Percentiles rank a stretch among this genome's conserved stretches.
phyloP scores from a whole-genome alignment of 2,329 filamentous ascomycete genomes.

The Trichothecium sympodiale region DNA sequence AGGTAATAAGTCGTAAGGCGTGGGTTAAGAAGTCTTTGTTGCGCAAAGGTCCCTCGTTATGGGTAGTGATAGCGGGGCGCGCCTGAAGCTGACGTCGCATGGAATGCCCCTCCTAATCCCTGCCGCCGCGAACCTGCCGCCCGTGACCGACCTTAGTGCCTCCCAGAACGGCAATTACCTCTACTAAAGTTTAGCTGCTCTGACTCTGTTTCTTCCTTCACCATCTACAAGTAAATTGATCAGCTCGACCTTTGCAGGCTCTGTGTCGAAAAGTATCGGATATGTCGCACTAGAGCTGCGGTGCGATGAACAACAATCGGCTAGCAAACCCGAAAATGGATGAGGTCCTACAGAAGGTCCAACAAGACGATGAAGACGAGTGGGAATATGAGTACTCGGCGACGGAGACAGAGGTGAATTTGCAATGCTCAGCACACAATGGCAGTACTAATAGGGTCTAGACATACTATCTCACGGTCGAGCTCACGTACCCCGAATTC shows the following conservation, averaged over 20 bases:
- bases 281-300: too few species aligned
- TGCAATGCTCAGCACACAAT: too few species aligned
- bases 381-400: slow-evolving; percentile 59
- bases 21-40: too few species aligned
- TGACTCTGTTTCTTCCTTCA: too few species aligned
- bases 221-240: too few species aligned
- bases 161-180: slow-evolving; percentile 6
- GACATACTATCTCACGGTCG: slow-evolving; percentile 54
- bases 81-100: too few species aligned
- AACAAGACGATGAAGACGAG: slow-evolving; percentile 36
- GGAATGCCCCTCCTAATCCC: slow-evolving; percentile 7
- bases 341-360: slow-evolving; percentile 13
- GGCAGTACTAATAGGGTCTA: slow-evolving; percentile 14
- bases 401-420: slow-evolving; percentile 47
- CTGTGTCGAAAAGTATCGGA: too few species aligned
- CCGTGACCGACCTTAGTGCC: slow-evolving; percentile 13
- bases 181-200: background rate
- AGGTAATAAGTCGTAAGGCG: too few species aligned
- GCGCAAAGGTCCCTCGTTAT: too few species aligned
- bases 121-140: slow-evolving; percentile 13
- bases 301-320: too few species aligned
- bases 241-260: too few species aligned
- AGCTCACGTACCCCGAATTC: slow-evolving; percentile 51
- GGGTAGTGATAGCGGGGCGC: too few species aligned
- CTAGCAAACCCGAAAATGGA: slow-evolving; percentile 9